phyloP scores from a whole-genome alignment of 2,329 filamentous ascomycete species.

The Fusarium papillatum region DNA sequence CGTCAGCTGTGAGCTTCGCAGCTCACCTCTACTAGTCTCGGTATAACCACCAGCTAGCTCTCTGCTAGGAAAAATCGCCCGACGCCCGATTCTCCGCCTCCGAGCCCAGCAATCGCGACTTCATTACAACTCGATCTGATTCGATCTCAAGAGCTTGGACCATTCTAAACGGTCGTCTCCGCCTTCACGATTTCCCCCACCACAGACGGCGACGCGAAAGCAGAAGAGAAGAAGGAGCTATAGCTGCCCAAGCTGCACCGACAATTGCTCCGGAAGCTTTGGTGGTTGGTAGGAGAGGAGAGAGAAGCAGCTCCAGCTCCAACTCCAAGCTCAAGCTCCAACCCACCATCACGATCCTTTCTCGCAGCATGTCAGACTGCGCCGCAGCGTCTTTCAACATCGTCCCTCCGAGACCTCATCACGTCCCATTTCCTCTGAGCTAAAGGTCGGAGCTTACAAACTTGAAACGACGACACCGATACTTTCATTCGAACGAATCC shows the following conservation, averaged over 20 bases:
- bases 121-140: conserved; percentile 10
- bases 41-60: conserved; percentile 19
- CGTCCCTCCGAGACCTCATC: conserved; percentile 35
- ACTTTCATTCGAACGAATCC: conserved; percentile 1
- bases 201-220: conserved; percentile 30
- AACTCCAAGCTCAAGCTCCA: conserved; percentile 24
- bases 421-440: conserved; percentile 30
- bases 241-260: conserved; percentile 17
- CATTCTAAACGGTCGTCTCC: conserved; percentile 16
- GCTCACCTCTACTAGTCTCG: conserved; percentile 14
- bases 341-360: conserved; percentile 19
- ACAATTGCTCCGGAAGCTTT: background rate
- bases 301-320: conserved; percentile 5
- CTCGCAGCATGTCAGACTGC: conserved; percentile 46
- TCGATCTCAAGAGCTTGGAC: conserved; percentile 17
- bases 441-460: conserved; percentile 29
- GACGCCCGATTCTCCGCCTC: conserved; percentile 7
- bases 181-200: conserved; percentile 30
- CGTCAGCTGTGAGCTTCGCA: conserved; percentile 24
- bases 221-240: conserved; percentile 11
- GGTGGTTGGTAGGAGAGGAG: background rate
- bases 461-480: conserved; percentile 11
- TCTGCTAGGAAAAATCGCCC: conserved; percentile 12
- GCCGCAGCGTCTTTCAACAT: conserved; percentile 29
- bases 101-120: conserved; percentile 1